Evolutionary conservation across 192 early-diverging fungal genomes (phyloP), one percentile per base, ranked within the genome.

Genomic region (Coemansia sp.): DNA sequence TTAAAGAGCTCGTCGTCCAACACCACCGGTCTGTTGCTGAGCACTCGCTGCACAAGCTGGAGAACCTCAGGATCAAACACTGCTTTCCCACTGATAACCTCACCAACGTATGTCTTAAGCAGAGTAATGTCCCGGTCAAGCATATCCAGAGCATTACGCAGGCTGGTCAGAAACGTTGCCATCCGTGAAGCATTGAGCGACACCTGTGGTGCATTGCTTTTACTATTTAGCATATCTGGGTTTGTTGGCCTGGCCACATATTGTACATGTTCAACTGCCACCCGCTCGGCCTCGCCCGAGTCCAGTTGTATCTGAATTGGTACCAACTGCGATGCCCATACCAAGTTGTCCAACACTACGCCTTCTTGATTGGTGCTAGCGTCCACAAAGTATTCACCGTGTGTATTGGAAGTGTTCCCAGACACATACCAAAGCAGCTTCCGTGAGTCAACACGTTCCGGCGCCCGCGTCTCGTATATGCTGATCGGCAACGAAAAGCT

Each of bases 221-320:
- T 22, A 8, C 32, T 32, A 9, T 47, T 30, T 24, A 67, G 41
- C 28, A 71, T 67, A 4, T 63, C 70, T 7, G 53, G 67, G 2
- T 55, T 61, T 9, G 69, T 65, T 0, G 34, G 50, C 14, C 56
- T 47, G 0, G 78, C 62, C 18, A 69, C 60, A 38, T 69, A 72
- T 2, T 65, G 73, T 7, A 81, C 69, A 48, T 81, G 78, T 56
- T 81, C 78, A 2, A 74, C 63, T 5, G 78, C 78, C 7, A 81
- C 60, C 14, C 78, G 78, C 65, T 81, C 78, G 0, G 78, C 78
- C 60, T 81, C 78, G 56, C 78, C 78, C 19, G 78, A 74, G 52
- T 81, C 73, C 10, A 81, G 65, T 6, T 62, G 44, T 10, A 75
- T 49, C 14, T 56, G 61, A 58, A 81, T 10, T 5, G 78, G 73